These are phyloP conservation scores for Neonectria sp. DNA, from an alignment of 2,329 filamentous ascomycete species.

Conservation along the genomic window DNA sequence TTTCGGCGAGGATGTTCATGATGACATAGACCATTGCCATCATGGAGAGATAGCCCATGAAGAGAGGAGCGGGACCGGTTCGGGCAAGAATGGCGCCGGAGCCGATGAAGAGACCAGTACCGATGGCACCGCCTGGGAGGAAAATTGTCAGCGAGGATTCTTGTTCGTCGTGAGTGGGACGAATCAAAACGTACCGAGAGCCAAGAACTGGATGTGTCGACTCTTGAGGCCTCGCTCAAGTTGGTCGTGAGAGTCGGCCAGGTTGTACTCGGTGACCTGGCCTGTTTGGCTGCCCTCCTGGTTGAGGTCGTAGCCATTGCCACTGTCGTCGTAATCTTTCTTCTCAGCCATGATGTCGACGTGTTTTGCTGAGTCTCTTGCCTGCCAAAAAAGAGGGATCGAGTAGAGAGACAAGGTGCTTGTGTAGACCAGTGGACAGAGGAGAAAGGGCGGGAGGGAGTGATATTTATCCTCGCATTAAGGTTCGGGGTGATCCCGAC, in stretches of 20 bases:
- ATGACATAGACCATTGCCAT: constrained; percentile 68
- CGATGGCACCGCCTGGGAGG: constrained; percentile 65
- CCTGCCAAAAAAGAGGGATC: not conserved
- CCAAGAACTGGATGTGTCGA: constrained; percentile 73
- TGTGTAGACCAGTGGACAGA: not conserved
- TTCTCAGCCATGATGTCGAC: constrained; percentile 37
- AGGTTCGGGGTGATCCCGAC: constrained; percentile 14
- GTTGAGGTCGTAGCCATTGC: constrained; percentile 46
- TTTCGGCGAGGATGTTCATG: constrained; percentile 70
- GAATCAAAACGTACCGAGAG: constrained; percentile 58
- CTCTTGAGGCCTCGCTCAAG: constrained; percentile 71
- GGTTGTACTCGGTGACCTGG: constrained; percentile 51
- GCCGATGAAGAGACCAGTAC: constrained; percentile 75
- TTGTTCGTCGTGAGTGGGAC: constrained; percentile 1
- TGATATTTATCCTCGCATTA: constrained; percentile 34
- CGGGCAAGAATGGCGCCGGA: constrained; percentile 69
- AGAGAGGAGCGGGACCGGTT: constrained; percentile 75
- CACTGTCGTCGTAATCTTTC: constrained; percentile 26
- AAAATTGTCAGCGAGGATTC: not conserved
- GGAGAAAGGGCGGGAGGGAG: constrained; percentile 5
- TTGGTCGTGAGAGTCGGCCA: constrained; percentile 59
- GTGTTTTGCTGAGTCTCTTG: not conserved
- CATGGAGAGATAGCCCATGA: constrained; percentile 77
- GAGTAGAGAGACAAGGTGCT: not conserved
- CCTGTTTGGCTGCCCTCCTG: constrained; percentile 43